phyloP scores from a whole-genome alignment of 202 grass and related monocot species.

The Panicum hallii region DNA sequence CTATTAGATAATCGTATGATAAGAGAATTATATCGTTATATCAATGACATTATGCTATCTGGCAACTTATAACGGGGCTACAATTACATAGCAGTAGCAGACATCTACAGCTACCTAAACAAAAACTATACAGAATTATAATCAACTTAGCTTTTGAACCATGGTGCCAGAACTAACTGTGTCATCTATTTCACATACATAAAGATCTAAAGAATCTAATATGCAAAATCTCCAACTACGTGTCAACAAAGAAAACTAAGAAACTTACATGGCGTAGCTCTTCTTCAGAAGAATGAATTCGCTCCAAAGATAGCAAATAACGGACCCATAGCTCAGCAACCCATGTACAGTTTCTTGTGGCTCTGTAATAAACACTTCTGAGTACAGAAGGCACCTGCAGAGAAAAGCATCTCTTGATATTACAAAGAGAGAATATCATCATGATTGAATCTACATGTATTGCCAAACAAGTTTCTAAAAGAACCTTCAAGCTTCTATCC shows the following conservation, averaged over 20 bases:
- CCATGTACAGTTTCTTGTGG: slow-evolving; percentile 91
- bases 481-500: slow-evolving; percentile 85
- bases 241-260: slow-evolving; percentile 32
- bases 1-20: slow-evolving; percentile 7
- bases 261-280: slow-evolving; percentile 74
- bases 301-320: slow-evolving; percentile 83
- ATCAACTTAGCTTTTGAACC: slow-evolving; percentile 19
- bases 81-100: slow-evolving; percentile 21
- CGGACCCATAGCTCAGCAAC: slow-evolving; percentile 80
- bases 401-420: slow-evolving; percentile 40
- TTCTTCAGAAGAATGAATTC: slow-evolving; percentile 66
- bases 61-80: slow-evolving; percentile 9
- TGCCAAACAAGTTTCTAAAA: slow-evolving; percentile 30
- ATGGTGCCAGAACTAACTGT: slow-evolving; percentile 15
- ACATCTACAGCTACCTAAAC: slow-evolving; percentile 25
- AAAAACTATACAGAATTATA: background rate
- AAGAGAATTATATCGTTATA: slow-evolving; percentile 17
- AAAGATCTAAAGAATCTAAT: slow-evolving; percentile 17
- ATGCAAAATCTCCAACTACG: slow-evolving; percentile 1
- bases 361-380: slow-evolving; percentile 83
- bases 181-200: background rate
- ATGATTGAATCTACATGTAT: slow-evolving; percentile 24
- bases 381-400: slow-evolving; percentile 77
- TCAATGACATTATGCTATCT: slow-evolving; percentile 2
- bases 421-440: slow-evolving; percentile 18